Base-by-base conservation (phyloP, 2,329 filamentous ascomycete genomes). In the Sclerotinia nivalis region DNA sequence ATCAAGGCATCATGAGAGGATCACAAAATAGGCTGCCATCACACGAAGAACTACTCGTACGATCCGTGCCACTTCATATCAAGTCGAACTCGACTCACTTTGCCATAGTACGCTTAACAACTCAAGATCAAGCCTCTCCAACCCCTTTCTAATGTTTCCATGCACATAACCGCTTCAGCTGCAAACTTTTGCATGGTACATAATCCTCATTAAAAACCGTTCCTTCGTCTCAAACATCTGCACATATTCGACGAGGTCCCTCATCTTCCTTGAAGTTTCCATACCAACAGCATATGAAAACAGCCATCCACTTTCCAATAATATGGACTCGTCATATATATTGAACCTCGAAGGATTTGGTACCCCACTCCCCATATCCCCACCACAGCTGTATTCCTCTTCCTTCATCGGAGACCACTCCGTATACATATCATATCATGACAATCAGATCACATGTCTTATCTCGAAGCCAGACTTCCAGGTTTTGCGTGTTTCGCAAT, bases 251-350 rank as follows among this genome's bases (percentile, higher is more conserved):
- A 49, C 15, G 28, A 62, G 8, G 22, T 68, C 20, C 61, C 20
- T 47, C 18, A 13, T 10, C 45, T 61, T 18, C 55, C 10, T 37
- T 61, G 45, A 61, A 4, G 45, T 68, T 61, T 45, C 45, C 62
- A 62, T 54, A 45, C 45, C 31, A 52, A 54, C 45, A 40, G n/a
- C 22, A 40, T 67, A 67, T 62, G 58, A n/a, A 62, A 50, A 45
- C 45, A 52, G 45, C 66, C 66, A 28, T 62, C n/a, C 15, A 34
- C 4, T 45, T 61, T 31, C 18, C 66, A 62, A 45, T 45, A 31
- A 68, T 5, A 52, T 43, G 18, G 22, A 45, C 45, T 31, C 25
- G 37, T 49, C n/a, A 15, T n/a, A 22, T 37, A 9, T n/a, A 22
- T 49, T 60, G 28, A 68, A 34, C 45, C 10, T 45, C 56, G 12